Evolutionary conservation across 78 protist genomes (phyloP).

Genomic region (Goniomonas avonlea): DNA sequence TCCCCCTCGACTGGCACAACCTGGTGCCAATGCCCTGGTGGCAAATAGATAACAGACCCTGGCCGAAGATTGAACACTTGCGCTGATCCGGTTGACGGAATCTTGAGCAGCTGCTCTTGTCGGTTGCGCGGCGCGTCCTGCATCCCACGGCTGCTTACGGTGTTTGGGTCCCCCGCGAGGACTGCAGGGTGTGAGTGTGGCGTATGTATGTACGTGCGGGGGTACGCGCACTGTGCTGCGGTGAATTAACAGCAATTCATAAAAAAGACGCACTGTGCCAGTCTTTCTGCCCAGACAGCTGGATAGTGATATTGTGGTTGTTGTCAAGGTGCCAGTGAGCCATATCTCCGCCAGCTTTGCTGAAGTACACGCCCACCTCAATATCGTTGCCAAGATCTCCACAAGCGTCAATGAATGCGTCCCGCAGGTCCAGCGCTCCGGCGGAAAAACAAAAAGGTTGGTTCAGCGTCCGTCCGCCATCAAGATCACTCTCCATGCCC

Average conservation of each 20-base stretch:
- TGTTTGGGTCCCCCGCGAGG: background rate
- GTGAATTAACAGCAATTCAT: no score
- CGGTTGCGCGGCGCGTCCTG: background rate
- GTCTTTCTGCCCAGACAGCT: background rate
- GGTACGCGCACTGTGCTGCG: no score
- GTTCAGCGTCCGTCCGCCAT: background rate
- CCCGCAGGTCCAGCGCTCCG: background rate
- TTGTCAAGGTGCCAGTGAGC: slow-evolving; percentile 26
- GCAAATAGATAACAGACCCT: slow-evolving; percentile 15
- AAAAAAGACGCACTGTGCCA: slow-evolving; percentile 2
- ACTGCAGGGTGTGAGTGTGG: no score
- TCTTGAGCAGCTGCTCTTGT: background rate
- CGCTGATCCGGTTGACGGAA: background rate
- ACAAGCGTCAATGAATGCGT: background rate
- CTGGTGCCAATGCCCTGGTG: slow-evolving; percentile 30
- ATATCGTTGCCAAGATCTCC: slow-evolving; percentile 9
- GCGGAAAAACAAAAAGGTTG: slow-evolving; percentile 6
- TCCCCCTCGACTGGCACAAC: slow-evolving; percentile 5
- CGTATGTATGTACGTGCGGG: no score
- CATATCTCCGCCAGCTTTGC: background rate
- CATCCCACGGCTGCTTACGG: background rate
- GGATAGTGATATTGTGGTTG: slow-evolving; percentile 35
- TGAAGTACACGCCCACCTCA: slow-evolving; percentile 23
- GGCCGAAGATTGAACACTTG: background rate
- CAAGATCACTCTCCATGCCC: background rate